These are phyloP conservation scores for Kwoniella shandongensis DNA, from an alignment of 768 basidiomycete species.

Conservation along the genomic window DNA sequence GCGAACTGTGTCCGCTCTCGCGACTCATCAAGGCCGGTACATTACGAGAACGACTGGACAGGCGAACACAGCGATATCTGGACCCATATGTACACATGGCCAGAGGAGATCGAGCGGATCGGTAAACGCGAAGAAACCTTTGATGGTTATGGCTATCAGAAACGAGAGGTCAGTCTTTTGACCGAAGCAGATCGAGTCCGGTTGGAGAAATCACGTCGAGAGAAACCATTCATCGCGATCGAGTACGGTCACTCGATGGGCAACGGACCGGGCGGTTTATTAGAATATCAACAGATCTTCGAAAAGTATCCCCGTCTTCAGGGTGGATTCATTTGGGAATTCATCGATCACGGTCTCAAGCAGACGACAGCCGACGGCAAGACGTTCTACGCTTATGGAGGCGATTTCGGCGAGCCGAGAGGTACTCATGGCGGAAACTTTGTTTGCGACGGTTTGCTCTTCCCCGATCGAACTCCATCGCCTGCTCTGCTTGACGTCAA, in stretches of 20 bases:
- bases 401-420: constrained; percentile 22
- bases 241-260: constrained; percentile 22
- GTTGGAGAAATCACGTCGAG: too few relatives aligned
- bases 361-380: constrained; percentile 2
- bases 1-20: too few relatives aligned
- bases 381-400: constrained; percentile 15
- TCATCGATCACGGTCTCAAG: constrained; percentile 19
- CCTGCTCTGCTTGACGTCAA: constrained; percentile 8
- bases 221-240: too few relatives aligned
- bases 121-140: too few relatives aligned
- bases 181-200: too few relatives aligned
- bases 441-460: constrained; percentile 16
- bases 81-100: too few relatives aligned
- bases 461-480: constrained; percentile 15
- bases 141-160: too few relatives aligned
- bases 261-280: constrained; percentile 17
- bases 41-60: too few relatives aligned
- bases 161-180: too few relatives aligned
- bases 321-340: constrained; percentile 24
- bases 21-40: too few relatives aligned
- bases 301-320: constrained; percentile 20
- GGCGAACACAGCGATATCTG: too few relatives aligned
- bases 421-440: constrained; percentile 18
- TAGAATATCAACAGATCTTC: constrained; percentile 15
- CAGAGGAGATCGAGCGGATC: too few relatives aligned